A percentile compares a stretch with the other conserved stretches of the same genome.
Evolutionary conservation across 2,329 filamentous ascomycete species (phyloP).

Genomic region (Sarocladium oryzae): DNA sequence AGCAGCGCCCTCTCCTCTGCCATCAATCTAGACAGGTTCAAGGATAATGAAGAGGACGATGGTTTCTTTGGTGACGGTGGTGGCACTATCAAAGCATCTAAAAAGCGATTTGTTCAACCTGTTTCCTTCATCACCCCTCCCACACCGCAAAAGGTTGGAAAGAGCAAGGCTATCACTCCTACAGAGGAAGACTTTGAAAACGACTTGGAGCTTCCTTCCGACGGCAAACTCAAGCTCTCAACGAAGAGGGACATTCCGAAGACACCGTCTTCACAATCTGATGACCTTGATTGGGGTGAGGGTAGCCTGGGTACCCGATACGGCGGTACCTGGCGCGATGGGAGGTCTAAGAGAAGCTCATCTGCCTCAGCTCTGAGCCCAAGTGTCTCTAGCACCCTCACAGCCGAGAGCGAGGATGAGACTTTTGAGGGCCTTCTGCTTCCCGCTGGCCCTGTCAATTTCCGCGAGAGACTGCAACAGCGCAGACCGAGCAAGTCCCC

Average conservation of each 20-base stretch:
- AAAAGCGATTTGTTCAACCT: constrained; percentile 45
- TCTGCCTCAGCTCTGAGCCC: constrained; percentile 86
- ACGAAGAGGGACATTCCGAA: constrained; percentile 55
- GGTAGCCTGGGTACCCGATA: constrained; percentile 87
- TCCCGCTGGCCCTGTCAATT: constrained; percentile 76
- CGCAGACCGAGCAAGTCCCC: constrained; percentile 57
- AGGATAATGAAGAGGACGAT: constrained; percentile 56
- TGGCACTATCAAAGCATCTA: constrained; percentile 63
- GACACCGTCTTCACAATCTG: constrained; percentile 52
- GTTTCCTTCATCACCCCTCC: constrained; percentile 50
- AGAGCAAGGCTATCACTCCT: constrained; percentile 10
- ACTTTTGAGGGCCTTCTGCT: constrained; percentile 83
- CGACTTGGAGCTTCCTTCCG: constrained; percentile 64
- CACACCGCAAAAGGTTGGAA: constrained; percentile 41
- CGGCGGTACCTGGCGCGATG: constrained; percentile 76
- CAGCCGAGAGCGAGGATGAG: constrained; percentile 89
- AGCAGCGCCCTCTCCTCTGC: constrained; percentile 34
- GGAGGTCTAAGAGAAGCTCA: constrained; percentile 75
- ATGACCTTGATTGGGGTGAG: constrained; percentile 91
- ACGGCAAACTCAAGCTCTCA: constrained; percentile 59
- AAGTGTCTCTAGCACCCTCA: constrained; percentile 85
- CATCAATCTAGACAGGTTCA: constrained; percentile 57
- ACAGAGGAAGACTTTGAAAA: constrained; percentile 63
- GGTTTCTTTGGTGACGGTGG: constrained; percentile 58
- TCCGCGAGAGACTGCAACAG: constrained; percentile 70